Evolutionary conservation across 768 basidiomycete genomes (phyloP).

Genomic region (Xerocomus potaroensis): DNA sequence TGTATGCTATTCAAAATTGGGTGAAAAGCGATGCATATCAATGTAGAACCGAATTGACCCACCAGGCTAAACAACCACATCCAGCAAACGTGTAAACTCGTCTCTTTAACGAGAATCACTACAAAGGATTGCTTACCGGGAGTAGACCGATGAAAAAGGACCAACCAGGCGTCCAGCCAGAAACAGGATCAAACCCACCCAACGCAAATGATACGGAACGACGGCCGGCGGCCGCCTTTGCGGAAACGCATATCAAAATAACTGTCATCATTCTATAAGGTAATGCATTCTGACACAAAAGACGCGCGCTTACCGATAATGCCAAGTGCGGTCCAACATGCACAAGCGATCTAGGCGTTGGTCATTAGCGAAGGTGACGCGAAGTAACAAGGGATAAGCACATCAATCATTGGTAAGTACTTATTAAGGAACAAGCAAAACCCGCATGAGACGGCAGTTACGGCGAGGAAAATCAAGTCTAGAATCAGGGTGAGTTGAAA

Average conservation of each 20-base stretch:
- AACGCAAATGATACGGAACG: conserved; percentile 54
- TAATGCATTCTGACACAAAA: neutral
- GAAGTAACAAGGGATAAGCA: conserved; percentile 16
- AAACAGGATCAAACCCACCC: conserved; percentile 56
- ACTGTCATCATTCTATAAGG: conserved; percentile 36
- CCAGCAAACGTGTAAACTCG: neutral
- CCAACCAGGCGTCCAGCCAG: conserved; percentile 67
- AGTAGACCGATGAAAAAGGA: conserved; percentile 64
- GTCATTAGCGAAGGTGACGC: conserved; percentile 2
- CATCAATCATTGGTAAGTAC: conserved; percentile 47
- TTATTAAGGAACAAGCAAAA: conserved; percentile 57
- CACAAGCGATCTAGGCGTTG: conserved; percentile 45
- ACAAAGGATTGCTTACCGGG: conserved; percentile 36
- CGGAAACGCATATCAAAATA: conserved; percentile 52
- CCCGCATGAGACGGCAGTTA: conserved; percentile 43
- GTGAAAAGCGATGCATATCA: neutral
- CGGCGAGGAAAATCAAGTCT: conserved; percentile 56
- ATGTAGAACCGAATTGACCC: neutral
- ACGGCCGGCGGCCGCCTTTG: conserved; percentile 52
- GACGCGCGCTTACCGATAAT: conserved; percentile 38
- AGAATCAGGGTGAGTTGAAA: conserved; percentile 4
- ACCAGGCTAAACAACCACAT: conserved; percentile 26
- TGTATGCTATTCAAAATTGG: conserved; percentile 43
- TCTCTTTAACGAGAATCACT: neutral
- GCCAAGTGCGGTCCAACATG: conserved; percentile 60